These are phyloP conservation scores for Ustulina deusta DNA, from an alignment of 2,329 filamentous ascomycete genomes.

Conservation along the genomic window DNA sequence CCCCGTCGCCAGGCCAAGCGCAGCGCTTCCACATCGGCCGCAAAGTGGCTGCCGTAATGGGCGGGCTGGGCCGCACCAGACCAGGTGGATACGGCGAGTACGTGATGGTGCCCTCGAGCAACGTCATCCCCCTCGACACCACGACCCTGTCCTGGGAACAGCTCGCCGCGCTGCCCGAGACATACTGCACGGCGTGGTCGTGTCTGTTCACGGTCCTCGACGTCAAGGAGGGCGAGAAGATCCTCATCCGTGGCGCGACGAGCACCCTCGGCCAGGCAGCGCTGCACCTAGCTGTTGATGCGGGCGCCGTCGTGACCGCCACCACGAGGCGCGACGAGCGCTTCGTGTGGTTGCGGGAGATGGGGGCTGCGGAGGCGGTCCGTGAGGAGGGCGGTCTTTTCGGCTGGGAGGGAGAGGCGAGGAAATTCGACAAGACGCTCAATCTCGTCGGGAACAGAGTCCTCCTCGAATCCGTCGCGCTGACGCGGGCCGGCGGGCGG, in stretches of 20 bases:
- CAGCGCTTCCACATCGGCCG: constrained; percentile 49
- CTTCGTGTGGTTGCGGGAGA: constrained; percentile 30
- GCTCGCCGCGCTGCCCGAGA: constrained; percentile 56
- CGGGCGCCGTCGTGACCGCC: constrained; percentile 54
- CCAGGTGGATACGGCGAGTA: constrained; percentile 57
- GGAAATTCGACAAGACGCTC: constrained; percentile 55
- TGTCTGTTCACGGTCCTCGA: constrained; percentile 55
- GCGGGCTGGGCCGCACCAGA: constrained; percentile 56
- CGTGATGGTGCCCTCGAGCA: constrained; percentile 50
- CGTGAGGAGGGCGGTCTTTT: constrained; percentile 29
- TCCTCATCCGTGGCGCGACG: constrained; percentile 57
- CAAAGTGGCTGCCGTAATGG: constrained; percentile 56
- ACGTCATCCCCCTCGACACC: constrained; percentile 50
- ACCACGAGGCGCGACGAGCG: constrained; percentile 53
- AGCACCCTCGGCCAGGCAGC: constrained; percentile 57
- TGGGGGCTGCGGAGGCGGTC: constrained; percentile 32
- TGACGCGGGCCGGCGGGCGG: constrained; percentile 52
- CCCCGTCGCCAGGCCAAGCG: constrained; percentile 47
- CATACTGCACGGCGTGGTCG: constrained; percentile 56
- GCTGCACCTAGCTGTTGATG: constrained; percentile 45
- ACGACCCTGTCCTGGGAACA: constrained; percentile 54
- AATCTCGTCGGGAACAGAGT: constrained; percentile 56
- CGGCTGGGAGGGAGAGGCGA: neutral
- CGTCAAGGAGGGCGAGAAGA: constrained; percentile 49
- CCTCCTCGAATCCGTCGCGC: constrained; percentile 54